These are phyloP conservation scores for Adansonia digitata DNA, from an alignment of 345 rosid species.

Conservation along the genomic window DNA sequence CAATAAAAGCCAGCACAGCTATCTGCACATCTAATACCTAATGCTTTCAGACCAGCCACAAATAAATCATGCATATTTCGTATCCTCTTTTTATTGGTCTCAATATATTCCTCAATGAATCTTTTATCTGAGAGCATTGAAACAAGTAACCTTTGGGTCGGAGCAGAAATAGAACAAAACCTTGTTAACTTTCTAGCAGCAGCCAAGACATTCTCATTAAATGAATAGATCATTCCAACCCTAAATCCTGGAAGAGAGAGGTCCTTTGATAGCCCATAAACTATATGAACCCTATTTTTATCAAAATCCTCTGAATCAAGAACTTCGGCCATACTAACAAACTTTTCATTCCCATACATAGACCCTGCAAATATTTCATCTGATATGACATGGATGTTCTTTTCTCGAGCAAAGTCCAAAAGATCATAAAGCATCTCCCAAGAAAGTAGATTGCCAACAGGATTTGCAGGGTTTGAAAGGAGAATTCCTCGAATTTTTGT, in stretches of 20 bases:
- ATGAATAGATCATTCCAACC: constrained; percentile 74
- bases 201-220: constrained; percentile 54
- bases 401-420: constrained; percentile 67
- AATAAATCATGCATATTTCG: constrained; percentile 38
- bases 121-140: constrained; percentile 65
- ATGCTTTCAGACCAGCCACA: constrained; percentile 53
- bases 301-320: constrained; percentile 55
- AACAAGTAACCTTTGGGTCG: constrained; percentile 66
- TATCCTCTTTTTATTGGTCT: constrained; percentile 54
- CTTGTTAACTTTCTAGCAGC: constrained; percentile 65
- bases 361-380: constrained; percentile 91
- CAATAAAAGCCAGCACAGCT: constrained; percentile 72
- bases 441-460: constrained; percentile 72
- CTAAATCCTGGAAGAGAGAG: constrained; percentile 86
- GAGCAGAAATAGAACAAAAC: constrained; percentile 69
- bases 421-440: constrained; percentile 52
- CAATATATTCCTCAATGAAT: constrained; percentile 51
- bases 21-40: constrained; percentile 56
- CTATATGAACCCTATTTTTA: constrained; percentile 73
- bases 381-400: constrained; percentile 76
- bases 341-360: constrained; percentile 56
- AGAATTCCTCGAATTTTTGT: constrained; percentile 66
- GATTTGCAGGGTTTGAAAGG: constrained; percentile 81
- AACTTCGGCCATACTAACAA: constrained; percentile 83
- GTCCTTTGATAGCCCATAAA: constrained; percentile 88